A percentile compares a stretch with the other conserved stretches of the same genome.
Evolutionary conservation across 768 basidiomycete species (phyloP).

Genomic region (Boletales sp.): DNA sequence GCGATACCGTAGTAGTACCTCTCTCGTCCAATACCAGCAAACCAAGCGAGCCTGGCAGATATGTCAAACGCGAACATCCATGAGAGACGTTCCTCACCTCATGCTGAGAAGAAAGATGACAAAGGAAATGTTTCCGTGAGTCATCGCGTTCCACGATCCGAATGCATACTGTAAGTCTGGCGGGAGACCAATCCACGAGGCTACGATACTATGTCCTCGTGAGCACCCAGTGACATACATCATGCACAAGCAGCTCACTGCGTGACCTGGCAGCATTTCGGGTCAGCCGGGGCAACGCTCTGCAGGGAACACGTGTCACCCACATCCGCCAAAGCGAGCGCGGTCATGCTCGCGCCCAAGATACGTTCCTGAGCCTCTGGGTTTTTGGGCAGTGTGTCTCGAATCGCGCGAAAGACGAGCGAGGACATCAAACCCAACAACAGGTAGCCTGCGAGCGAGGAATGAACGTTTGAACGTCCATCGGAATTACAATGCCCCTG

Average conservation of each 20-base stretch:
- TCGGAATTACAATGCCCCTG: neutral
- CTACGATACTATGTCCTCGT: slow-evolving; percentile 45
- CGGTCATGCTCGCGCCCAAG: slow-evolving; percentile 56
- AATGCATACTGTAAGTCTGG: slow-evolving; percentile 47
- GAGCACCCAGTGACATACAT: neutral
- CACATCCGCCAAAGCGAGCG: slow-evolving; percentile 70
- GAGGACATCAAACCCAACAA: slow-evolving; percentile 62
- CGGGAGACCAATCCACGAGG: slow-evolving; percentile 58
- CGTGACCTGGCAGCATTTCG: slow-evolving; percentile 40
- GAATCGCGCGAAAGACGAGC: slow-evolving; percentile 61
- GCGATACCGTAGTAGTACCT: slow-evolving; percentile 38
- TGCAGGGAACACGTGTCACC: slow-evolving; percentile 20
- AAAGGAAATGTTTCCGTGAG: slow-evolving; percentile 73
- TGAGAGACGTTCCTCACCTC: slow-evolving; percentile 39
- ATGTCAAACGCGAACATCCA: slow-evolving; percentile 4
- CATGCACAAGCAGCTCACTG: slow-evolving; percentile 44
- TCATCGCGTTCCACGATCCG: slow-evolving; percentile 63
- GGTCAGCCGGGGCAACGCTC: neutral
- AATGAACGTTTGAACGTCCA: neutral
- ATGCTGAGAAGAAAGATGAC: slow-evolving; percentile 51
- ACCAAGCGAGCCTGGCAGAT: slow-evolving; percentile 49
- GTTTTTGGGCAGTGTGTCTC: slow-evolving; percentile 55
- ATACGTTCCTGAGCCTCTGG: slow-evolving; percentile 65
- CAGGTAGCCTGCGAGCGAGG: slow-evolving; percentile 48
- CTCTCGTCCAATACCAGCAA: slow-evolving; percentile 47